phyloP scores from a whole-genome alignment of 1,139 yeast genomes.

The Candida freyschussii region DNA sequence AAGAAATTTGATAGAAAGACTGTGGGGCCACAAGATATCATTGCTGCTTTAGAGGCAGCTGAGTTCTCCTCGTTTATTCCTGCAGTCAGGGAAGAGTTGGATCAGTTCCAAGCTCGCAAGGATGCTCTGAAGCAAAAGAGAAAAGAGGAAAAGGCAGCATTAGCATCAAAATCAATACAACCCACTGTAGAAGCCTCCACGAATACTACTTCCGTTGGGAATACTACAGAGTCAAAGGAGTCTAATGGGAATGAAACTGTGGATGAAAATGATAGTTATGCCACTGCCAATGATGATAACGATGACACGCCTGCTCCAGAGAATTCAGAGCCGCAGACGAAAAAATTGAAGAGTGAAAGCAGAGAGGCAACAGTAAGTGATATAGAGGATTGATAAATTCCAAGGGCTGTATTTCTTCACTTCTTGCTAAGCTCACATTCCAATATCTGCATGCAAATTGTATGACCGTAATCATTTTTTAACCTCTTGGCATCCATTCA shows the following conservation, averaged over 20 bases:
- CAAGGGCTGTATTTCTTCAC: not conserved
- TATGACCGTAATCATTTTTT: conserved; percentile 1
- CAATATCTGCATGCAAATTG: conserved; percentile 1
- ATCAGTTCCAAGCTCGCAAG: conserved; percentile 39
- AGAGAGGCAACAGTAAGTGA: conserved; percentile 19
- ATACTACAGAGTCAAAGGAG: conserved; percentile 1
- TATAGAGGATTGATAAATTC: conserved; percentile 6
- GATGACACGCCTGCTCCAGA: conserved; percentile 4
- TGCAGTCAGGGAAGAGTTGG: conserved; percentile 46
- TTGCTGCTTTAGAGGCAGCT: conserved; percentile 51
- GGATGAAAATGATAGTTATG: conserved; percentile 15
- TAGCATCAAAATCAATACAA: not conserved
- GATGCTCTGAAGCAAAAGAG: conserved; percentile 32
- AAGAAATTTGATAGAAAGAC: conserved; percentile 52
- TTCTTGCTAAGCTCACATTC: no score
- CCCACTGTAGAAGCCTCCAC: conserved; percentile 1
- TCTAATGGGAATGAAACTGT: conserved; percentile 11
- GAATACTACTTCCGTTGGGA: not conserved
- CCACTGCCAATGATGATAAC: conserved; percentile 6
- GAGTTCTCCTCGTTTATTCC: conserved; percentile 54
- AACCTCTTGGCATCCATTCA: no score
- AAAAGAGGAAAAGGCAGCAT: conserved; percentile 21
- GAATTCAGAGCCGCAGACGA: conserved; percentile 8
- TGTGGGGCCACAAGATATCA: conserved; percentile 60
- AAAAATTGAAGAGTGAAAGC: conserved; percentile 10